Percentiles rank a stretch among this genome's conserved stretches.
phyloP scores from a whole-genome alignment of 805 yeast genomes.

The Candida tibetensis region DNA sequence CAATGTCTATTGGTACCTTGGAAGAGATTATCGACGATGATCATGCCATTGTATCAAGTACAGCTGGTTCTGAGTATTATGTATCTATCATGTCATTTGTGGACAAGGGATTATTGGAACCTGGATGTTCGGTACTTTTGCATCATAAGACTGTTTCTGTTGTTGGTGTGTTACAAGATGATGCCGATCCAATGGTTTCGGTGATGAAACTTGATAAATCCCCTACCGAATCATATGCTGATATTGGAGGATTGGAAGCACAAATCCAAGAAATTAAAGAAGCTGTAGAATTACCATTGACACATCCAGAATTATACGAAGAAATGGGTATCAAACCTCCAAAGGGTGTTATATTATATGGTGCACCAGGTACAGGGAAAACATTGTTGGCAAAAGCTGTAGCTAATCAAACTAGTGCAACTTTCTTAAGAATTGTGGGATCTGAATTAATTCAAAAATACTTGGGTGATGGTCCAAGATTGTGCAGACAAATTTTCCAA shows the following conservation, averaged over 20 bases:
- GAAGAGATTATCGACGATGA: conserved; percentile 98
- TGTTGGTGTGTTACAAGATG: conserved; percentile 98
- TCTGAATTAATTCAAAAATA: conserved; percentile 96
- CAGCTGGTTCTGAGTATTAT: conserved; percentile 96
- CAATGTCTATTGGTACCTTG: conserved; percentile 92
- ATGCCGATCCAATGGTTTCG: conserved; percentile 95
- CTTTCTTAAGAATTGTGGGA: conserved; percentile 94
- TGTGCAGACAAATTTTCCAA: conserved; percentile 91
- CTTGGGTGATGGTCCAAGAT: conserved; percentile 95
- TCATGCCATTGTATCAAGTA: conserved; percentile 95
- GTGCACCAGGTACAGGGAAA: conserved; percentile 98
- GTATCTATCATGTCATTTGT: conserved; percentile 95
- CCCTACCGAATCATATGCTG: conserved; percentile 95
- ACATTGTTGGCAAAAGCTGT: conserved; percentile 95
- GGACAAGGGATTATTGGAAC: conserved; percentile 92
- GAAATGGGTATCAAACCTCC: conserved; percentile 99
- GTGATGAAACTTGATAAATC: conserved; percentile 98
- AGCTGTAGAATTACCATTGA: conserved; percentile 91
- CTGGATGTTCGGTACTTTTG: conserved; percentile 91
- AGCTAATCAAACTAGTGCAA: conserved; percentile 96
- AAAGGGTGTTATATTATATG: conserved; percentile 94
- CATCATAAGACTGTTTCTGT: conserved; percentile 95
- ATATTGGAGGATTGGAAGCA: conserved; percentile 92
- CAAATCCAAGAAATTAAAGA: conserved; percentile 98
- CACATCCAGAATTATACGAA: conserved; percentile 95